phyloP scores from a whole-genome alignment of 2,329 filamentous ascomycete genomes.

The Hypoxylon sp. region DNA sequence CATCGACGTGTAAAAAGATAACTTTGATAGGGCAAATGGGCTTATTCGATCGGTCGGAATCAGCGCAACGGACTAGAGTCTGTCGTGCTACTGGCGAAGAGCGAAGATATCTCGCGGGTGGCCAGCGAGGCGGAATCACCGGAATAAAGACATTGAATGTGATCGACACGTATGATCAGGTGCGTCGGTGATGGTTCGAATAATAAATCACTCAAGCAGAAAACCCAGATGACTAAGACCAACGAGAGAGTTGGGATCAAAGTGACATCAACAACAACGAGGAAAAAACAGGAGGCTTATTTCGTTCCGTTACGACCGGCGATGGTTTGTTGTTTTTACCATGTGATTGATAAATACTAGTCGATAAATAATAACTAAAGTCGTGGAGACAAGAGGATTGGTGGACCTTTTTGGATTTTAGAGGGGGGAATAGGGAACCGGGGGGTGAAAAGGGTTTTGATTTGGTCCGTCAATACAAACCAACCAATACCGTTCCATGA shows the following conservation, averaged over 20 bases:
- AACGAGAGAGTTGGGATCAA: constrained; percentile 23
- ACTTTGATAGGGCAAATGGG: neutral
- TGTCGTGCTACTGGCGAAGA: constrained; percentile 16
- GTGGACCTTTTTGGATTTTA: constrained; percentile 9
- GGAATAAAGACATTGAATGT: constrained; percentile 35
- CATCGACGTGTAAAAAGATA: constrained; percentile 17
- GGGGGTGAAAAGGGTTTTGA: constrained; percentile 7
- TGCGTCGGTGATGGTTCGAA: constrained; percentile 18
- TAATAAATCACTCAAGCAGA: constrained; percentile 35
- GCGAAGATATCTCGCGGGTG: constrained; percentile 24
- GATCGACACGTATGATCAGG: constrained; percentile 30
- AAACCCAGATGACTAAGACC: constrained; percentile 34
- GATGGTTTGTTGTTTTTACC: constrained; percentile 22
- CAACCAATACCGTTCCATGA: constrained; percentile 4
- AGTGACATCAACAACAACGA: constrained; percentile 23
- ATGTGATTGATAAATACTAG: constrained; percentile 31
- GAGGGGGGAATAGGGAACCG: no score
- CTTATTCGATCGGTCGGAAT: constrained; percentile 4
- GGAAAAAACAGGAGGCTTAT: constrained; percentile 4
- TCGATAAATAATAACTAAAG: no score
- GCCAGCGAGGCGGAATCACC: constrained; percentile 36
- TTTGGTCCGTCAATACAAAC: constrained; percentile 26
- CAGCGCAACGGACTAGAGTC: constrained; percentile 14
- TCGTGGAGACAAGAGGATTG: no score
- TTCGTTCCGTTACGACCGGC: constrained; percentile 13